A percentile compares a stretch with the other conserved stretches of the same genome.
Conservation (phyloP, 2,329 filamentous ascomycete genomes). For the Chrysoporthe cubensis region DNA sequence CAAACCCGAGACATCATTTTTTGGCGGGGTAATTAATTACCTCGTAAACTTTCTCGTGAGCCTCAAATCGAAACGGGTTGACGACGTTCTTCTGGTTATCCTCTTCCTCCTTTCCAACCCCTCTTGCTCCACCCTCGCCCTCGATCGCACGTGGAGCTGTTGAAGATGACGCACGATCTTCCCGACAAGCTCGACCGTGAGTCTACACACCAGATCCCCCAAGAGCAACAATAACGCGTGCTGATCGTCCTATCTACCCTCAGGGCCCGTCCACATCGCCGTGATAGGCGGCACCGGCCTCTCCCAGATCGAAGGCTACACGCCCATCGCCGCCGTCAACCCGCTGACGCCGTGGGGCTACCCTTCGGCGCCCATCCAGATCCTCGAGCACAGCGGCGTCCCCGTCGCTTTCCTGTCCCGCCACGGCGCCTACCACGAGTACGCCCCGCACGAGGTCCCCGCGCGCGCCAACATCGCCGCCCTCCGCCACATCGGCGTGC, state of each 20-base stretch:
- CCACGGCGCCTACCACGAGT: slow-evolving; percentile 86
- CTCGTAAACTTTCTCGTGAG: not conserved
- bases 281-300: slow-evolving; percentile 95
- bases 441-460: slow-evolving; percentile 93
- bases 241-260: slow-evolving; percentile 20
- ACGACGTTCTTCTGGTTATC: not conserved
- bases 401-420: slow-evolving; percentile 92
- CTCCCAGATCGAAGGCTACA: slow-evolving; percentile 83
- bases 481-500: slow-evolving; percentile 86
- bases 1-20: not conserved
- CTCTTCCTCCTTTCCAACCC: not conserved
- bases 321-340: slow-evolving; percentile 77
- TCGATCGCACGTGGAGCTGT: not conserved
- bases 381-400: slow-evolving; percentile 83
- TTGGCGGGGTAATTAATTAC: not conserved
- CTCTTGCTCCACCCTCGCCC: not conserved
- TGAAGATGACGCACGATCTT: slow-evolving; percentile 47
- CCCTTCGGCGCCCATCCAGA: slow-evolving; percentile 76
- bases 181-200: slow-evolving; percentile 63
- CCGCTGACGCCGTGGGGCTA: slow-evolving; percentile 85
- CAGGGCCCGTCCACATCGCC: slow-evolving; percentile 78
- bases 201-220: slow-evolving; percentile 31
- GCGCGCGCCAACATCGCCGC: slow-evolving; percentile 97
- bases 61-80: not conserved
- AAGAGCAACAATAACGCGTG: not conserved